These are phyloP conservation scores for Flueggea neowawraea DNA, from an alignment of 441 rosid species.

Conservation along the genomic window DNA sequence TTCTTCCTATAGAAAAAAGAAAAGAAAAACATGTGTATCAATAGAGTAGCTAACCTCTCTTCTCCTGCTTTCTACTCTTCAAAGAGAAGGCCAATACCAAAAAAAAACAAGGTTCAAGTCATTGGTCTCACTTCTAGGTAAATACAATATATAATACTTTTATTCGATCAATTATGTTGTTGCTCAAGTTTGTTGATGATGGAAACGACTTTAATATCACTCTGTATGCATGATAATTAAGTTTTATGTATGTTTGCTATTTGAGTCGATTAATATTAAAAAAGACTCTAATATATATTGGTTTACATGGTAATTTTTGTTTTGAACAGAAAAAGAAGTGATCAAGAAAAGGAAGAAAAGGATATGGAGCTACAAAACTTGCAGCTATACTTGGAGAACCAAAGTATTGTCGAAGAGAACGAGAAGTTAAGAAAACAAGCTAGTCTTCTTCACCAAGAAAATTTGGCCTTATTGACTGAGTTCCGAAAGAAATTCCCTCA, in stretches of 20 bases:
- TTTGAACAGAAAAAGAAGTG: constrained; percentile 18
- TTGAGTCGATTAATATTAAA: too few species aligned
- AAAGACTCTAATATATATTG: too few species aligned
- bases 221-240: too few species aligned
- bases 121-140: constrained; percentile 43
- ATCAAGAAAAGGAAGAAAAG: constrained; percentile 12
- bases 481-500: constrained; percentile 42
- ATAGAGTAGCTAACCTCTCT: constrained; percentile 27
- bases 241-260: too few species aligned
- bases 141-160: neutral
- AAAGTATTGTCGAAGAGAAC: constrained; percentile 62
- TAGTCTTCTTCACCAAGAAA: constrained; percentile 68
- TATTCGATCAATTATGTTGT: neutral
- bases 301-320: neutral
- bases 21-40: constrained; percentile 30
- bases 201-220: too few species aligned
- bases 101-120: constrained; percentile 38
- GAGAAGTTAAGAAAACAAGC: constrained; percentile 76
- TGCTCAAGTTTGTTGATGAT: too few species aligned
- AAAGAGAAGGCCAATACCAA: constrained; percentile 31
- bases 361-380: constrained; percentile 57
- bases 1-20: neutral
- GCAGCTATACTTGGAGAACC: constrained; percentile 71
- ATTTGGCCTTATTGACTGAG: constrained; percentile 51
- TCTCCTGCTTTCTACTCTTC: constrained; percentile 24